These are phyloP conservation scores for Echria macrotheca DNA, from an alignment of 495 filamentous ascomycete species.

Conservation along the genomic window DNA sequence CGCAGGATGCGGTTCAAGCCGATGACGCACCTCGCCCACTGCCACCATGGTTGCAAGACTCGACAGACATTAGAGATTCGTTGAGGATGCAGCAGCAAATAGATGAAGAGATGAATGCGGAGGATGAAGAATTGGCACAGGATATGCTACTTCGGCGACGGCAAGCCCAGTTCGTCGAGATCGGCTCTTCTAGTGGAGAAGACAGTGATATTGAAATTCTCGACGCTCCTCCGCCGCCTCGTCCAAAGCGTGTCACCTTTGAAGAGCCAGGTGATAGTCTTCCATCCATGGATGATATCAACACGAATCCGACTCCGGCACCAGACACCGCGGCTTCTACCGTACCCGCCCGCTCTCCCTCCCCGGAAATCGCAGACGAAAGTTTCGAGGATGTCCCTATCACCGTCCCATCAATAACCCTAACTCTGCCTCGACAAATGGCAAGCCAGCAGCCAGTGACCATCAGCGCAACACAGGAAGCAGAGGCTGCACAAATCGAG, in stretches of 20 bases:
- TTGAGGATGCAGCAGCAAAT: constrained; percentile 40
- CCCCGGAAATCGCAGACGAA: no score
- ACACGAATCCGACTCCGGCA: neutral
- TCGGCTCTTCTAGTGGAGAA: constrained; percentile 40
- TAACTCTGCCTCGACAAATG: no score
- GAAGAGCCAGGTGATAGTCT: constrained; percentile 13
- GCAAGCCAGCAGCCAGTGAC: no score
- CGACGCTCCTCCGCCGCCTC: constrained; percentile 35
- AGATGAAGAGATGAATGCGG: constrained; percentile 42
- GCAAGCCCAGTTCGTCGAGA: constrained; percentile 35
- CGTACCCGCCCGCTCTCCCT: no score
- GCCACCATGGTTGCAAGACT: constrained; percentile 79
- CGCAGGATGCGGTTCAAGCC: constrained; percentile 34
- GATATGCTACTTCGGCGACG: constrained; percentile 26
- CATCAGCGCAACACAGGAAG: constrained; percentile 8
- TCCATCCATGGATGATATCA: constrained; percentile 12
- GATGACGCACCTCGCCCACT: constrained; percentile 56
- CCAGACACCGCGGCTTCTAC: no score
- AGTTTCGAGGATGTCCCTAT: no score
- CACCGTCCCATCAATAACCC: no score
- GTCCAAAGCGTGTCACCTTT: constrained; percentile 4
- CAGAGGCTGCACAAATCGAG: constrained; percentile 24
- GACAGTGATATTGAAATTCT: constrained; percentile 54
- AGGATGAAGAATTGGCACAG: constrained; percentile 50
- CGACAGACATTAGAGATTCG: constrained; percentile 48